phyloP scores from a whole-genome alignment of 2,329 filamentous ascomycete genomes.

The Apiospora koreana region DNA sequence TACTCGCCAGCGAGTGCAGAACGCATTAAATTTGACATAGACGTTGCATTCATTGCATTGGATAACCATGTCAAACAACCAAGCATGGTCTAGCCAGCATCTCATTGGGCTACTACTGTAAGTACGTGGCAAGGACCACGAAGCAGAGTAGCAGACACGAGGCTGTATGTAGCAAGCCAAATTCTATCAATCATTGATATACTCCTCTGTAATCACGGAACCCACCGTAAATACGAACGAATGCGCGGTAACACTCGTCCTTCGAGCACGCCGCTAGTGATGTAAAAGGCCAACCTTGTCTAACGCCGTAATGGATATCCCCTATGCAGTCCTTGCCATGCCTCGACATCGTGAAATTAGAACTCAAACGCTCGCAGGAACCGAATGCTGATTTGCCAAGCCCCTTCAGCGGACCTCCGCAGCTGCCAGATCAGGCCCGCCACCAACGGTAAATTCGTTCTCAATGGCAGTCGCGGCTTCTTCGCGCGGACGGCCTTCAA shows the following conservation, averaged over 20 bases:
- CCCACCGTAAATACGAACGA: neutral
- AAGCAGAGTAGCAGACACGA: neutral
- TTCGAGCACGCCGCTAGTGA: neutral
- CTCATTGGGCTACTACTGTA: neutral
- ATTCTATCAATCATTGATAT: neutral
- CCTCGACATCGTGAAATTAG: neutral
- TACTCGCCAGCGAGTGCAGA: neutral
- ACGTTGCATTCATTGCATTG: neutral
- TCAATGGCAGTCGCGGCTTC: constrained; percentile 57
- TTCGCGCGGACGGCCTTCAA: constrained; percentile 59
- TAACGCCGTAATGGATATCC: constrained; percentile 9
- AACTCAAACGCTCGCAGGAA: constrained; percentile 6
- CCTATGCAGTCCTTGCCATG: constrained; percentile 10
- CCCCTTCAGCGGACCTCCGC: constrained; percentile 31
- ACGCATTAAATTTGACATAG: neutral
- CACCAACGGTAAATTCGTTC: constrained; percentile 64
- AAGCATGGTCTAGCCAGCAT: too few relatives aligned
- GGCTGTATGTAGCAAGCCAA: neutral
- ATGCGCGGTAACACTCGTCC: neutral
- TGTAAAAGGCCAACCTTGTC: neutral
- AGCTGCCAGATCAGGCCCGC: constrained; percentile 60
- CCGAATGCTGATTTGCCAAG: neutral
- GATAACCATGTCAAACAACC: neutral
- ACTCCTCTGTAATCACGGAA: neutral
- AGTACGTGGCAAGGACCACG: neutral